A percentile compares a stretch with the other conserved stretches of the same genome.
phyloP scores from a whole-genome alignment of 768 basidiomycete genomes.

The Cantharellus anzutake region DNA sequence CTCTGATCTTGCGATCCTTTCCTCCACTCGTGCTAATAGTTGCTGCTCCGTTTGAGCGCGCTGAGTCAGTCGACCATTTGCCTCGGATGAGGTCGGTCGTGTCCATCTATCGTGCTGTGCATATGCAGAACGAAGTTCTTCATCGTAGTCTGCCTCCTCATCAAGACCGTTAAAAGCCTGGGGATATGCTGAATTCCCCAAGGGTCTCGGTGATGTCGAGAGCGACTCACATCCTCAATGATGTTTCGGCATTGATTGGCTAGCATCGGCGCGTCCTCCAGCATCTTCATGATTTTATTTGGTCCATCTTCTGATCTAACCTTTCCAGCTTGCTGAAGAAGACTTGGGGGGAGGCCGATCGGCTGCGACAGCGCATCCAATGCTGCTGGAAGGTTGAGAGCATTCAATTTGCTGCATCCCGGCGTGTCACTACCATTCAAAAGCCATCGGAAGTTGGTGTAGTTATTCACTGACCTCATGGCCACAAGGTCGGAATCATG shows the following conservation, averaged over 20 bases:
- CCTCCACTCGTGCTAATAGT: constrained; percentile 51
- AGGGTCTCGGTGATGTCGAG: neutral
- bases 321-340: constrained; percentile 72
- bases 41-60: constrained; percentile 52
- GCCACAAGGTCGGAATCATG: constrained; percentile 25
- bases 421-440: too few species aligned
- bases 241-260: constrained; percentile 39
- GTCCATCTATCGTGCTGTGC: constrained; percentile 21
- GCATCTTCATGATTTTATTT: constrained; percentile 42
- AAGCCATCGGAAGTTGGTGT: too few species aligned
- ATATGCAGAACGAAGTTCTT: constrained; percentile 36
- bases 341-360: constrained; percentile 71
- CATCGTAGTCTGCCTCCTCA: constrained; percentile 73
- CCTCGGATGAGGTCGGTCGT: constrained; percentile 56
- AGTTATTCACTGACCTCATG: neutral
- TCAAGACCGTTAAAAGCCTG: constrained; percentile 86
- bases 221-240: constrained; percentile 48
- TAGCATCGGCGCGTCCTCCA: constrained; percentile 55
- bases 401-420: constrained; percentile 26
- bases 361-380: constrained; percentile 78
- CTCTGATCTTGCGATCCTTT: constrained; percentile 59
- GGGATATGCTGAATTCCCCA: neutral
- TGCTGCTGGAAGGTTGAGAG: constrained; percentile 62
- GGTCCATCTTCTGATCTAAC: constrained; percentile 64
- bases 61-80: constrained; percentile 50